A percentile compares a stretch with the other conserved stretches of the same genome.
Evolutionary conservation across 2,329 filamentous ascomycete genomes (phyloP).

Genomic region (Monosporascus sp.): DNA sequence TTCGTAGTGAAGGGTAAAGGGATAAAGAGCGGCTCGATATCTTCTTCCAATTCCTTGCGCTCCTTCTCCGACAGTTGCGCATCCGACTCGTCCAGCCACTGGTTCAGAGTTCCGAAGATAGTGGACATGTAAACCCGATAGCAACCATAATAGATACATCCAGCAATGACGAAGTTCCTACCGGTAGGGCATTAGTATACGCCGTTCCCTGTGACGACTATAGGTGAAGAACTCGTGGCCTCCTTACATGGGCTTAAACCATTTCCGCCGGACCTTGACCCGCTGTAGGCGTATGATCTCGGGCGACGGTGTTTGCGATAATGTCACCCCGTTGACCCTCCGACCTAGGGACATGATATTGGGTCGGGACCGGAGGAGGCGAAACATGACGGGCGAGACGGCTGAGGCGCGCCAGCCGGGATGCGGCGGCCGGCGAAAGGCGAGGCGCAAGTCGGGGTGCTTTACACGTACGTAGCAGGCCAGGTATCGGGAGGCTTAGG

Average conservation of each 20-base stretch:
- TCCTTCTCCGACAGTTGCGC: conserved; percentile 39
- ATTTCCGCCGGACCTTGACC: conserved; percentile 22
- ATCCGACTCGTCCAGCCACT: conserved; percentile 37
- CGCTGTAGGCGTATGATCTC: conserved; percentile 20
- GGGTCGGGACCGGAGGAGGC: conserved; percentile 19
- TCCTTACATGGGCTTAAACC: conserved; percentile 20
- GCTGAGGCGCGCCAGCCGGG: conserved; percentile 16
- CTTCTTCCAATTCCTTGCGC: conserved; percentile 33
- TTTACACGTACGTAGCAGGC: too few relatives aligned
- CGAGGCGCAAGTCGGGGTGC: background rate
- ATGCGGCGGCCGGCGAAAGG: conserved; percentile 18
- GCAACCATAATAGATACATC: conserved; percentile 30
- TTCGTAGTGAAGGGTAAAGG: conserved; percentile 57
- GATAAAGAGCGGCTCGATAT: conserved; percentile 48
- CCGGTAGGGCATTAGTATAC: conserved; percentile 2
- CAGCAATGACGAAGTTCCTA: conserved; percentile 22
- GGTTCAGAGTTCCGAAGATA: conserved; percentile 42
- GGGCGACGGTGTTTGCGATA: conserved; percentile 8
- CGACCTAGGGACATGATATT: conserved; percentile 15
- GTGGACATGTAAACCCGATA: conserved; percentile 39
- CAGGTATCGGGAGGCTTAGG: too few relatives aligned
- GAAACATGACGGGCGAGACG: conserved; percentile 19
- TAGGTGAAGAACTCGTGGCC: background rate
- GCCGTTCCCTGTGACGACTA: background rate
- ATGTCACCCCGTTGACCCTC: conserved; percentile 4